Evolutionary conservation across 2,329 filamentous ascomycete species (phyloP).

Genomic region (Neofusicoccum umdonicola): DNA sequence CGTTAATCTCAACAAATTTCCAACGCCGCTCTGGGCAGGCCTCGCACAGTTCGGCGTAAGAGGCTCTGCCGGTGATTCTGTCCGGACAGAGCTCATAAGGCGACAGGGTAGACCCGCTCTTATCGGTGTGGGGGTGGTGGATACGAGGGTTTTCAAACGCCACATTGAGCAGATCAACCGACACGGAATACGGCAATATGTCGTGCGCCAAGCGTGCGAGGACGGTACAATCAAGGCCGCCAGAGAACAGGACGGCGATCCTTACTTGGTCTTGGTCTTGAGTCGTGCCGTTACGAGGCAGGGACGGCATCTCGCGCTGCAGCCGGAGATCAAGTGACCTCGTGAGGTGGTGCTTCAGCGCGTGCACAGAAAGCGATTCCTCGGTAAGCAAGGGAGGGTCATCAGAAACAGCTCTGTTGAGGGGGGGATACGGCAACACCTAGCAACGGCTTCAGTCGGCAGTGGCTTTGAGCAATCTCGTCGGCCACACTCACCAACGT

Average conservation of each 20-base stretch:
- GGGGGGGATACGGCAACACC: constrained; percentile 6
- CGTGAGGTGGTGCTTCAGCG: constrained; percentile 31
- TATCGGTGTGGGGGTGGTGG: constrained; percentile 35
- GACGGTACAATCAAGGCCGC: constrained; percentile 88
- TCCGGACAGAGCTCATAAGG: constrained; percentile 86
- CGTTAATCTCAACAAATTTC: constrained; percentile 82
- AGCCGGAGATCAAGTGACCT: constrained; percentile 15
- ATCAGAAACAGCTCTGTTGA: constrained; percentile 1
- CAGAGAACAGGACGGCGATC: constrained; percentile 85
- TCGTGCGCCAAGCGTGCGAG: constrained; percentile 79
- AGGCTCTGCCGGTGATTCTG: constrained; percentile 77
- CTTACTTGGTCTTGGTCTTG: constrained; percentile 39
- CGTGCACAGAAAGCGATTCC: constrained; percentile 32
- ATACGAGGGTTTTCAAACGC: constrained; percentile 91
- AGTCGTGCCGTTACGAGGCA: not conserved
- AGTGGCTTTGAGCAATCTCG: too few relatives aligned
- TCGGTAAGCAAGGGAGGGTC: not conserved
- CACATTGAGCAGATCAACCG: constrained; percentile 88
- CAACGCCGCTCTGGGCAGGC: constrained; percentile 71
- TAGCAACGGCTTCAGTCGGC: not conserved
- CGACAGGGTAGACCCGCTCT: constrained; percentile 19
- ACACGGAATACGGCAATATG: constrained; percentile 64
- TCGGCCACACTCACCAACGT: constrained; percentile 2
- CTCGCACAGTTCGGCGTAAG: constrained; percentile 69
- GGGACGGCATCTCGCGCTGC: not conserved